Evolutionary conservation across 805 yeast genomes (phyloP).

Genomic region (Candida boidinii): DNA sequence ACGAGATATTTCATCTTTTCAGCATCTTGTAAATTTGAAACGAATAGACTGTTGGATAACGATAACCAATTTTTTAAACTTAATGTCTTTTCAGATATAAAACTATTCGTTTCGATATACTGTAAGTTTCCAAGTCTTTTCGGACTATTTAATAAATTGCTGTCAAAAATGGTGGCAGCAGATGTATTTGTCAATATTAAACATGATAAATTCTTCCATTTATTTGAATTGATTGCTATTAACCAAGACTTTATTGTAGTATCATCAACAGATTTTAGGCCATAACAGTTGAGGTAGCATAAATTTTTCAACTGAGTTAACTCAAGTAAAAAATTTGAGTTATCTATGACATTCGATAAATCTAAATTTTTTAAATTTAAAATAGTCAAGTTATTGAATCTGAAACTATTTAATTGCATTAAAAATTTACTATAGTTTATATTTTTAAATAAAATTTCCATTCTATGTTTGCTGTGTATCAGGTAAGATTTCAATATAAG

Average conservation of each 20-base stretch:
- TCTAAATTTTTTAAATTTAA: slow-evolving; percentile 7
- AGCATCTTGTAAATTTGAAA: slow-evolving; percentile 7
- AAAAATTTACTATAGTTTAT: slow-evolving; percentile 9
- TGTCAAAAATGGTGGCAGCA: slow-evolving; percentile 2
- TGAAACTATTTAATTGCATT: slow-evolving; percentile 2
- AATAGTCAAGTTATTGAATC: too few species aligned
- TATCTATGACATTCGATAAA: slow-evolving; percentile 11
- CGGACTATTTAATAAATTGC: neutral
- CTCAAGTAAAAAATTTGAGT: slow-evolving; percentile 2
- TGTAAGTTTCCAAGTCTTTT: slow-evolving; percentile 3
- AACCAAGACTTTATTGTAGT: slow-evolving; percentile 16
- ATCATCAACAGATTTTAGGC: slow-evolving; percentile 8
- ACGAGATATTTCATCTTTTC: slow-evolving; percentile 8
- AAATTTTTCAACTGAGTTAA: slow-evolving; percentile 5
- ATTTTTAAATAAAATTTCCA: slow-evolving; percentile 26
- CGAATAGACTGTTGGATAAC: neutral
- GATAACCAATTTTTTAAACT: slow-evolving; percentile 6
- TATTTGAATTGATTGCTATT: slow-evolving; percentile 17
- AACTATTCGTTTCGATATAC: slow-evolving; percentile 9
- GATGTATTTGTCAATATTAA: slow-evolving; percentile 10
- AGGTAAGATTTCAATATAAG: slow-evolving; percentile 10
- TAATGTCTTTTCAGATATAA: neutral
- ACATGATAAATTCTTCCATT: slow-evolving; percentile 11
- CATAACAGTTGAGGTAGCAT: slow-evolving; percentile 3
- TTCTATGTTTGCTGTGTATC: slow-evolving; percentile 18